phyloP scores from a whole-genome alignment of 2,329 filamentous ascomycete genomes.

The Calonectria montana region DNA sequence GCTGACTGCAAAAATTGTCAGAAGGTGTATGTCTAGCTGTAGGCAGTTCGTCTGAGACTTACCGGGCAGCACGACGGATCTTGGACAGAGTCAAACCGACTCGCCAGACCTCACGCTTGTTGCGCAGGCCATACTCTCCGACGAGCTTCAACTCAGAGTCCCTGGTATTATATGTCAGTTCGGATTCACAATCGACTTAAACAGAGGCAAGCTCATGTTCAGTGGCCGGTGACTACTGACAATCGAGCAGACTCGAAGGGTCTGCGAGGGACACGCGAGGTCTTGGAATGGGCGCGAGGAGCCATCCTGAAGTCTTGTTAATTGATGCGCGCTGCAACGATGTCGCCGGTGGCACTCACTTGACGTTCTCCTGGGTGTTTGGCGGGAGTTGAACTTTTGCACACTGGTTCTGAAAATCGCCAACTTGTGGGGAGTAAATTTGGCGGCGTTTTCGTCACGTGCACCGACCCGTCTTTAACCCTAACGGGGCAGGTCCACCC shows the following conservation, averaged over 20 bases:
- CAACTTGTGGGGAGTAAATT: slow-evolving; percentile 50
- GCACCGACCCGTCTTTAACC: slow-evolving; percentile 38
- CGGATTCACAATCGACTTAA: slow-evolving; percentile 87
- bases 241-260: slow-evolving; percentile 99
- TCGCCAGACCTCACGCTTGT: slow-evolving; percentile 99
- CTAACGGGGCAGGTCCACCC: slow-evolving; percentile 42
- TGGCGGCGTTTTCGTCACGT: slow-evolving; percentile 45
- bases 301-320: slow-evolving; percentile 52
- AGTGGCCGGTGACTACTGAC: slow-evolving; percentile 98
- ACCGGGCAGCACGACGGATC: slow-evolving; percentile 99
- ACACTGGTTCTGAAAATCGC: slow-evolving; percentile 43
- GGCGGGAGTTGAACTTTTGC: slow-evolving; percentile 49
- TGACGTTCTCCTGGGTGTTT: slow-evolving; percentile 53
- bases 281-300: slow-evolving; percentile 90
- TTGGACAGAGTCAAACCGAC: slow-evolving; percentile 99
- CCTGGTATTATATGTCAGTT: slow-evolving; percentile 79
- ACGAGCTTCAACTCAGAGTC: slow-evolving; percentile 99
- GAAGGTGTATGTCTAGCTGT: slow-evolving; percentile 12
- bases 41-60: slow-evolving; percentile 47
- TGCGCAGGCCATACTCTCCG: slow-evolving; percentile 99
- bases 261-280: slow-evolving; percentile 97
- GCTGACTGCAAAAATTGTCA: slow-evolving; percentile 76
- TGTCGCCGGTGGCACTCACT: slow-evolving; percentile 47
- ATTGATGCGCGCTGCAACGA: slow-evolving; percentile 31
- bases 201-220: slow-evolving; percentile 97